Evolutionary conservation across 148 eudicot genomes (phyloP).

Genomic region (Silene uniflora): DNA sequence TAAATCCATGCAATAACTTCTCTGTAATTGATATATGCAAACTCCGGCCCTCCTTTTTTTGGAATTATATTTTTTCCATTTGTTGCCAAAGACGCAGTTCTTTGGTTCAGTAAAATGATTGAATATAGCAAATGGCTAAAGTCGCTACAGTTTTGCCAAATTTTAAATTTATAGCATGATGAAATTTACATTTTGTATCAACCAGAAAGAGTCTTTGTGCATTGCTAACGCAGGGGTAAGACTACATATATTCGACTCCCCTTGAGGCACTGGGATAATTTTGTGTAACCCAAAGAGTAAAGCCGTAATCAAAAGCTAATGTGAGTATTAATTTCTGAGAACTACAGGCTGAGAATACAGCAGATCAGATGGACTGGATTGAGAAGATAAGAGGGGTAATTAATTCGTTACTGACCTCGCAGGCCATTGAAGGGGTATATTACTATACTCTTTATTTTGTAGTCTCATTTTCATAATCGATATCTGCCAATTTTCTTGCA

Average conservation of each 20-base stretch:
- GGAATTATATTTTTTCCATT: too few relatives aligned
- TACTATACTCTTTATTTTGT: not conserved
- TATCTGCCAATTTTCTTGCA: not conserved
- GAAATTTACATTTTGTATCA: not conserved
- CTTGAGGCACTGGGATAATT: not conserved
- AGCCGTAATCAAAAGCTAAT: not conserved
- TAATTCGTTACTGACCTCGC: constrained; percentile 68
- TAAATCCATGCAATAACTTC: not conserved
- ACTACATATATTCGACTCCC: not conserved
- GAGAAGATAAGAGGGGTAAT: constrained; percentile 93
- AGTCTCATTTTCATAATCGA: not conserved
- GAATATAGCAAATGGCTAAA: not conserved
- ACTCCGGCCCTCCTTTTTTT: too few relatives aligned
- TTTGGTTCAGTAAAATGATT: not conserved
- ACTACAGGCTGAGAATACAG: constrained; percentile 77
- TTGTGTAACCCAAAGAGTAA: too few relatives aligned
- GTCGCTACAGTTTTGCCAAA: not conserved
- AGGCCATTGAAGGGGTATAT: constrained; percentile 72
- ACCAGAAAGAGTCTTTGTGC: not conserved
- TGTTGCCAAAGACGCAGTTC: not conserved
- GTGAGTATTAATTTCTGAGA: constrained; percentile 22
- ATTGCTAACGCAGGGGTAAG: not conserved
- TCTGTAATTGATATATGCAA: too few relatives aligned
- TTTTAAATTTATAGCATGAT: not conserved
- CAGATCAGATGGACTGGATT: constrained; percentile 94